Evolutionary conservation across 805 yeast species (phyloP), one percentile per base, ranked within the genome.

Genomic region (Schwanniomyces pseudopolymorphus): DNA sequence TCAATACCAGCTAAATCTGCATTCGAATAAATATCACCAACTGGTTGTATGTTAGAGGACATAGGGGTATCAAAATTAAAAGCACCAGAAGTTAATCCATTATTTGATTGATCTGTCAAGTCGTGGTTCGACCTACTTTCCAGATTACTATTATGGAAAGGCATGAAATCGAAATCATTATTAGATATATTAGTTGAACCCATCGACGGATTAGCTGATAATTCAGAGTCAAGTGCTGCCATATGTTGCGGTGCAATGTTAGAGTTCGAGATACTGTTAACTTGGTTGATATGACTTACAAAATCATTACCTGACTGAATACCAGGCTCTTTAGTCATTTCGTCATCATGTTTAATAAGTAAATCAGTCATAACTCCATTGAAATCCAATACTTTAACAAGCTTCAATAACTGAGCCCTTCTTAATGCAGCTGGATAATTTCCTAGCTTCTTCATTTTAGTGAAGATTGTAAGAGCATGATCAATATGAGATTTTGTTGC

Each of bases 381-480:
- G 61, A 85, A 84, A 59, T 87, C 90, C 40, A 87, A 63, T 11
- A 86, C 79, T 26, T 80, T 71, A 58, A 86, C 77, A 47, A 87
- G 67, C 51, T 83, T 83, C 47, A 87, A 66, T 22, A 87, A 63
- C 56, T 87, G 95, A 0, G 85, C 88, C 46, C 89, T 69, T 59
- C 92, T 73, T 21, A 85, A 63, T 5, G 87, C 86, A 0, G 94
- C 92, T 1, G 94, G 92, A 59, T 85, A 85, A 58, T 87, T 87
- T 1, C 94, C 94, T 42, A 86, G 65, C 46, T 80, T 81, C 57
- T 86, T 78, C 94, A 87, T 87, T 56, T 78, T 81, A 2, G 89
- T 84, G 55, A 87, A 85, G 4, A 86, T 79, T 8, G 66, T 70
- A 35, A 87, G 66, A 0, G 92, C 87, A 61, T 85, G 89, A 59